These are phyloP conservation scores for Aureobasidium lini DNA, from an alignment of 2,329 filamentous ascomycete species.

Conservation along the genomic window DNA sequence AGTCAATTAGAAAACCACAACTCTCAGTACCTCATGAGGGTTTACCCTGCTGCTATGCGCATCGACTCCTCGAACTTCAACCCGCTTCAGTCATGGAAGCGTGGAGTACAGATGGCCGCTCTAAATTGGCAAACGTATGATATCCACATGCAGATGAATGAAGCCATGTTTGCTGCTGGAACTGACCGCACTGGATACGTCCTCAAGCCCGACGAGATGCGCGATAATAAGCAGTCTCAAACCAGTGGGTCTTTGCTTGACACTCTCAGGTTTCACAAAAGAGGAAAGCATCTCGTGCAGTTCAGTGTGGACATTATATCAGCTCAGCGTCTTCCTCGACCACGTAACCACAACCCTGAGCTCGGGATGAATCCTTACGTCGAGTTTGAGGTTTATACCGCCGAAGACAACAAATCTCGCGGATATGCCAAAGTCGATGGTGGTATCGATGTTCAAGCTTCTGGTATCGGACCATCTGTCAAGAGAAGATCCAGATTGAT, in stretches of 20 bases:
- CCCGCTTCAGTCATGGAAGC: constrained; percentile 85
- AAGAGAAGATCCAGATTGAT: constrained; percentile 74
- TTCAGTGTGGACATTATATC: constrained; percentile 88
- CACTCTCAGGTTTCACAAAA: constrained; percentile 45
- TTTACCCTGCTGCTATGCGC: constrained; percentile 79
- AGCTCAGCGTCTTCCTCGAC: constrained; percentile 86
- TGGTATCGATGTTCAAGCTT: constrained; percentile 57
- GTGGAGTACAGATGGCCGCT: constrained; percentile 94
- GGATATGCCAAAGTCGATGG: constrained; percentile 60
- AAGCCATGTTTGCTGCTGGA: constrained; percentile 92
- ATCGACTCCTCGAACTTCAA: constrained; percentile 91
- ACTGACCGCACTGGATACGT: constrained; percentile 86
- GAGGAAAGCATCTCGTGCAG: constrained; percentile 71
- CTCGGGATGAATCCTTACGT: constrained; percentile 85
- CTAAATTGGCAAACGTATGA: constrained; percentile 99
- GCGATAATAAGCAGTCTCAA: constrained; percentile 54
- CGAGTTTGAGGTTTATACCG: constrained; percentile 89
- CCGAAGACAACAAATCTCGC: constrained; percentile 75
- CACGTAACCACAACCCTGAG: constrained; percentile 62
- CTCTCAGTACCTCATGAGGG: constrained; percentile 81
- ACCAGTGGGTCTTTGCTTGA: constrained; percentile 37
- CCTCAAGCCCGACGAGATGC: constrained; percentile 80
- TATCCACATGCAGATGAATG: constrained; percentile 89
- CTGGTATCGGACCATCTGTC: constrained; percentile 63
- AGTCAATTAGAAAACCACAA: constrained; percentile 81